Evolutionary conservation across 768 basidiomycete genomes (phyloP), one percentile per base, ranked within the genome.

Genomic region (Lactarius vividus): DNA sequence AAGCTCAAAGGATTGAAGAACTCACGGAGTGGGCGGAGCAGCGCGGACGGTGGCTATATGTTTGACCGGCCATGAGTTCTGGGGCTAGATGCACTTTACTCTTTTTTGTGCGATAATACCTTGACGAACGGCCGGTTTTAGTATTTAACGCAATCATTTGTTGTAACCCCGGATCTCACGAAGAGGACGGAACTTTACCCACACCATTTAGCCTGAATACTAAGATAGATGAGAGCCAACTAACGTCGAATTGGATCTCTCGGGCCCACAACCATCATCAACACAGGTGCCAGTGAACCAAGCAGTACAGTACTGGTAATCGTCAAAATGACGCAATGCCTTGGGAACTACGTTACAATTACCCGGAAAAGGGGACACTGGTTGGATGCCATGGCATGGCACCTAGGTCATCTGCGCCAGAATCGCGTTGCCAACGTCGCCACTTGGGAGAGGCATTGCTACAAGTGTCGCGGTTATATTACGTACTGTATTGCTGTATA

Each of bases 1-100:
- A 67, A 39, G 70, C 55, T 26, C 74, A 72, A 65, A 29, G 73
- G 2, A 64, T 67, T 13, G 59, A 65, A 16, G 77, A 77, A 44
- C 73, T 82, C 11, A 59, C 70, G 1, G 64, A 56, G 16, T 82
- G 81, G 81, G 73, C 74, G 15, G 75, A 76, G 53, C 64, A 68
- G 10, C 57, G 76, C 55, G 80, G 81, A 23, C 68, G 72, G 26
- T 81, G 80, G 80, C 68, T 75, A 33, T 82, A 80, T 28, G 76
- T 76, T n/a, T 81, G 69, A 72, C n/a, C 40, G 3, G 13, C 28
- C 5, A 33, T 39, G 39, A 44, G 49, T 9, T 53, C 6, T 8
- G 39, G 10, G 4, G 18, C n/a, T 65, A 33, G 60, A 62, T n/a
- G 8, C 28, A 31, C 5, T 11, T 42, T 53, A n/a, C n/a, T 7